Base-by-base conservation (phyloP, 1,284 basidiomycete species). In the Ganoderma multipileum region DNA sequence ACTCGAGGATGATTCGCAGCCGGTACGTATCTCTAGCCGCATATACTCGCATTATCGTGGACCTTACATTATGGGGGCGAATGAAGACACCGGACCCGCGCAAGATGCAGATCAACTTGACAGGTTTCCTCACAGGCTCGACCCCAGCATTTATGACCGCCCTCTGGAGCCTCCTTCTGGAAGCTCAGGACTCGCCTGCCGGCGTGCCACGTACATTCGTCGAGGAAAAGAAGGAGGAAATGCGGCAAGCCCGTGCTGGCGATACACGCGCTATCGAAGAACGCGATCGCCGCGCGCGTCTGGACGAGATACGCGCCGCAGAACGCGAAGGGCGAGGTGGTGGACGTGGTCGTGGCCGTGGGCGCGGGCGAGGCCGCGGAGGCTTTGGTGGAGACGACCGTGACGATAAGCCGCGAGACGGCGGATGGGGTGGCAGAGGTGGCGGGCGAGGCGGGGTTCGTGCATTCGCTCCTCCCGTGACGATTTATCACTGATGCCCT, bases 181-280 rank as follows among this genome's bases (percentile, higher is more conserved):
- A 95, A 72, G 97, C 97, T 3, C 97, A 99, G 80, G 85, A 87
- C 52, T 95, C 95, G 38, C 88, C 94, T 1, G 93, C 94, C 8
- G 96, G 96, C 70, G 95, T 99, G 0, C 97, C 97, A 2, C 88
- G 89, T n/a, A 92, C 92, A 30, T 96, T 99, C 78, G 91, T 99
- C 28, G 96, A 98, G 76, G 92, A 95, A 78, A 99, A 99, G 83
- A 99, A 99, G 82, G 90, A 90, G 76, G 97, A 99, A 81, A 89
- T 99, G 86, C 86, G 94, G 38, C 85, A 85, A 68, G 88, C 89
- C n/a, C 85, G 89, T 60, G 90, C 92, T 73, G 90, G 87, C 67
- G 94, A 94, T 71, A 85, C 86, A 18, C 84, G 88, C 18, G 88
- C 89, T 8, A 83, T 95, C 58, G 88, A 89, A 63, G 93, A 94